Evolutionary conservation across 2,329 filamentous ascomycete genomes (phyloP).

Genomic region (Chaetothyriales sp.): DNA sequence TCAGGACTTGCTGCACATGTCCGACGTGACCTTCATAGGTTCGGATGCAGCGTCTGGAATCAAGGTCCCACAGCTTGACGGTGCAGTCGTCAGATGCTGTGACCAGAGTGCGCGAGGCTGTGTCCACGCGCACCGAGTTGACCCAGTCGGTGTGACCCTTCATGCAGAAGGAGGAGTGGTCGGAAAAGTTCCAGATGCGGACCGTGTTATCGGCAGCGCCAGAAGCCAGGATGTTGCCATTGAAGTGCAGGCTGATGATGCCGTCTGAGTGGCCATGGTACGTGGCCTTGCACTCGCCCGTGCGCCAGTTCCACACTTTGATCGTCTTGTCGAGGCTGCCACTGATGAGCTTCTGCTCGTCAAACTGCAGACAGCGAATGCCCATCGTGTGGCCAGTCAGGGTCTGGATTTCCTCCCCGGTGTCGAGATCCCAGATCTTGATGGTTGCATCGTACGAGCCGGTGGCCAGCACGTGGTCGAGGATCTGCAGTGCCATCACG

Average conservation of each 20-base stretch:
- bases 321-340: constrained; percentile 77
- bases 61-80: constrained; percentile 83
- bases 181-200: constrained; percentile 83
- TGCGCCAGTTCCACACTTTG: constrained; percentile 94
- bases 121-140: constrained; percentile 83
- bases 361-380: constrained; percentile 81
- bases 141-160: constrained; percentile 88
- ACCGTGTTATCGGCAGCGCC: constrained; percentile 81
- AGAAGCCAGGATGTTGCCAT: constrained; percentile 67
- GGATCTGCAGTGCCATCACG: constrained; percentile 63
- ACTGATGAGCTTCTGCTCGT: constrained; percentile 78
- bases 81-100: constrained; percentile 90
- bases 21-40: constrained; percentile 81
- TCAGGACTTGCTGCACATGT: constrained; percentile 80
- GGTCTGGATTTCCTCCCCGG: constrained; percentile 71
- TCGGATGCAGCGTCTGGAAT: constrained; percentile 61
- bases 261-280: constrained; percentile 65
- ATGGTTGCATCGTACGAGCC: constrained; percentile 91
- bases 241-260: constrained; percentile 78
- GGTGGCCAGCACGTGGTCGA: constrained; percentile 80
- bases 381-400: constrained; percentile 67
- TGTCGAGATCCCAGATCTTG: constrained; percentile 92
- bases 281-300: constrained; percentile 69
- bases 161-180: constrained; percentile 63
- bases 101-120: constrained; percentile 66